Conservation (phyloP, 352 stramenopile species). For the Globisporangium nodosum region DNA sequence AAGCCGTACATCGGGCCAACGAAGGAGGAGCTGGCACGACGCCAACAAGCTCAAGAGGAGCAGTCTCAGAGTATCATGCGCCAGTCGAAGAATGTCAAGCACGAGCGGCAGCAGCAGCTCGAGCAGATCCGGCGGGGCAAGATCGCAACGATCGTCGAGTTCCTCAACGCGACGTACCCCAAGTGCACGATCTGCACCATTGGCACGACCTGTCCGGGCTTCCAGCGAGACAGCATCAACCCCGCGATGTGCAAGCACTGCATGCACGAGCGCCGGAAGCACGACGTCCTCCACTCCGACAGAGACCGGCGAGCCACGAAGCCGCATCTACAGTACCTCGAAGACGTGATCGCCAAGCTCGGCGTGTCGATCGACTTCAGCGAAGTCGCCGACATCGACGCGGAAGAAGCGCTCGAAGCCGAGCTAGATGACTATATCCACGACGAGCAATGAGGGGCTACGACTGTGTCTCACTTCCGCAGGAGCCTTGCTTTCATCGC, state of each 20-base stretch:
- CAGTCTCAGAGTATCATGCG: constrained; percentile 41
- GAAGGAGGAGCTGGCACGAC: constrained; percentile 54
- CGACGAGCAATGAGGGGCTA: background rate
- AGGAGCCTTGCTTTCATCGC: constrained; percentile 1
- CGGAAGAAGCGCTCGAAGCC: constrained; percentile 49
- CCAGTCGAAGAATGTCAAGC: constrained; percentile 38
- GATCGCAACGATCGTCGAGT: constrained; percentile 30
- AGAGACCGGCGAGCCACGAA: constrained; percentile 28
- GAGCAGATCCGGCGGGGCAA: constrained; percentile 44
- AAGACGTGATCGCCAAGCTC: constrained; percentile 45
- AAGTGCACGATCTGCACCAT: constrained; percentile 66
- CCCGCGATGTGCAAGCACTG: constrained; percentile 70
- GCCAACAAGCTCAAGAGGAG: constrained; percentile 31
- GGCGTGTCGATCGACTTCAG: constrained; percentile 47
- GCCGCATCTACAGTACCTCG: constrained; percentile 34
- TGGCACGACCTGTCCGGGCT: constrained; percentile 62
- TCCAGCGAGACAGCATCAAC: constrained; percentile 64
- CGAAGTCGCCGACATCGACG: constrained; percentile 42
- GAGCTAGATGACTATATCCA: constrained; percentile 26
- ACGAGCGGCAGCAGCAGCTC: constrained; percentile 31
- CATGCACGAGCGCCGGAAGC: constrained; percentile 65
- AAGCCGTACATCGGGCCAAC: constrained; percentile 90
- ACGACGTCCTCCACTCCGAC: constrained; percentile 41
- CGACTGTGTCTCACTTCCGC: background rate
- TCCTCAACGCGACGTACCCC: constrained; percentile 51